Evolutionary conservation across 257 asterid genomes (phyloP), one percentile per base, ranked within the genome.

Genomic region (Phtheirospermum japonicum): DNA sequence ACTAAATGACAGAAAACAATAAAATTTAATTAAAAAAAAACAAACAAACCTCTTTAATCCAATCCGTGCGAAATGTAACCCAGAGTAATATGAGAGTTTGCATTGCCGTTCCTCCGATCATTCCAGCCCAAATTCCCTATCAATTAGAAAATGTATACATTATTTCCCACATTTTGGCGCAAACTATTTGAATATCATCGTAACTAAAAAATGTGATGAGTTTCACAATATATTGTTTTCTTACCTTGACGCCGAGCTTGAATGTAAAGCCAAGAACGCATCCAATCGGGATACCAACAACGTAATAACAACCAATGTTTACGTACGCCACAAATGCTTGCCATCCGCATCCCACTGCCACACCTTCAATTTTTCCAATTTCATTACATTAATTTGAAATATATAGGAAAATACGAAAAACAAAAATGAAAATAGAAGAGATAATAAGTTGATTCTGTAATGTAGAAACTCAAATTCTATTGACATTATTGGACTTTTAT

Each of bases 91-190:
- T 87, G 12, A 87, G 18, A 1, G 96, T 90, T 65, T 87, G 96
- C 97, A 87, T 77, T 72, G 83, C 34, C 6, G 95, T 87, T 37
- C 96, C 97, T 30, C 93, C 97, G 2, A 90, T 83, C 95, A 90
- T 85, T 10, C 96, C 97, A 0, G 78, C 61, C 97, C 97, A 90
- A 67, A 46, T 46, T 16, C 19, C 23, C 19, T 43, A 17, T 7
- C 5, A 3, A 12, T 36, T 36, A 2, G 4, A 36, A 36, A n/a
- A n/a, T n/a, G n/a, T 36, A 36, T 6, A 6, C 4, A 36, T 6
- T 36, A 6, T 36, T 36, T 6, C 8, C 42, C 8, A n/a, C n/a
- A n/a, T n/a, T n/a, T n/a, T n/a, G n/a, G n/a, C n/a, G n/a, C n/a
- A n/a, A n/a, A n/a, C n/a, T n/a, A n/a, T n/a, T n/a, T n/a, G n/a